phyloP scores from a whole-genome alignment of 257 asterid genomes.

The Capsicum pubescens region DNA sequence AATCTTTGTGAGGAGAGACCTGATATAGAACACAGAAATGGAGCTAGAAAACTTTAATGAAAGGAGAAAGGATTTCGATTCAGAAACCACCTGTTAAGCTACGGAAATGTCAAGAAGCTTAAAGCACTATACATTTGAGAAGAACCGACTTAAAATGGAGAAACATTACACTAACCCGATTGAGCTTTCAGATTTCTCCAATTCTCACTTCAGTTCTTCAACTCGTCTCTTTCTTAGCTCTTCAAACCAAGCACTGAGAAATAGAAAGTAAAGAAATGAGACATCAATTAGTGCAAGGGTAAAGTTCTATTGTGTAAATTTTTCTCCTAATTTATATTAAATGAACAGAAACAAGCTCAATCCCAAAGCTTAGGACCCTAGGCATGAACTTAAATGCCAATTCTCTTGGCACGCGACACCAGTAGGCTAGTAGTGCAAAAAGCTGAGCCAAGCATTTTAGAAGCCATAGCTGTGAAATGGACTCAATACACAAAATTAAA shows the following conservation, averaged over 20 bases:
- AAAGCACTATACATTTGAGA: background rate
- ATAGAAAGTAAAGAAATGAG: constrained; percentile 8
- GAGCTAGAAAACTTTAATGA: background rate
- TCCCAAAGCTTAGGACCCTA: background rate
- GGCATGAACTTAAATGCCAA: background rate
- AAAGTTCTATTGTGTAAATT: background rate
- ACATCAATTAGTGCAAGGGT: constrained; percentile 22
- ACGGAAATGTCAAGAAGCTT: background rate
- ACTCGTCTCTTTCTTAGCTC: constrained; percentile 74
- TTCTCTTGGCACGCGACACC: background rate
- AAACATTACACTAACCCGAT: constrained; percentile 68
- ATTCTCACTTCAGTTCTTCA: constrained; percentile 72
- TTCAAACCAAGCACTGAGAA: constrained; percentile 79
- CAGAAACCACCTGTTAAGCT: background rate
- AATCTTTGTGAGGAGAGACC: constrained; percentile 78
- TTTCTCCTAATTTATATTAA: background rate
- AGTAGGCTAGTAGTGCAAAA: no score
- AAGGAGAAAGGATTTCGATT: background rate
- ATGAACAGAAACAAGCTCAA: background rate
- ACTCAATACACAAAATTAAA: background rate
- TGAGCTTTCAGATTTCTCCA: constrained; percentile 74
- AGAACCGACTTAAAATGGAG: background rate
- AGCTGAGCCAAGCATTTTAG: background rate
- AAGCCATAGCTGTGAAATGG: background rate
- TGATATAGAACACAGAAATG: constrained; percentile 22